Conservation (phyloP, 2,329 filamentous ascomycete genomes). For the Penicillium olsonii region DNA sequence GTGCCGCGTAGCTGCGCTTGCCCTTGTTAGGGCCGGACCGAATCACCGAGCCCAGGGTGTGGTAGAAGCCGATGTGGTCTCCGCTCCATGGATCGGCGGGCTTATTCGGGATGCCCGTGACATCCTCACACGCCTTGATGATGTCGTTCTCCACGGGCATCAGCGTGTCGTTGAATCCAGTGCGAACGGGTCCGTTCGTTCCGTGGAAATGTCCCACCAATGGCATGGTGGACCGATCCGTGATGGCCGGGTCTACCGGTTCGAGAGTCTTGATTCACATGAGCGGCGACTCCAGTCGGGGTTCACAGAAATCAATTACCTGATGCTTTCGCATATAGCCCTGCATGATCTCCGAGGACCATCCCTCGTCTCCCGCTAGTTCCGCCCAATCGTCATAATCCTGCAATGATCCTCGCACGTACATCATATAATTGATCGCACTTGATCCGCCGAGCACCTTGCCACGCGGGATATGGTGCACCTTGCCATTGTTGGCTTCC, state of each 20-base stretch:
- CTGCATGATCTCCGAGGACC: constrained; percentile 23
- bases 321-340: constrained; percentile 29
- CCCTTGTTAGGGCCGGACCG: constrained; percentile 29
- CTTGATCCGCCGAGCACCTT: constrained; percentile 38
- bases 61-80: constrained; percentile 40
- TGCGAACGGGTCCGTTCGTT: constrained; percentile 16
- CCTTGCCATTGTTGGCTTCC: constrained; percentile 15
- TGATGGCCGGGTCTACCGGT: constrained; percentile 23
- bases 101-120: constrained; percentile 5
- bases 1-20: constrained; percentile 44
- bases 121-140: constrained; percentile 22
- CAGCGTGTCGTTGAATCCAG: constrained; percentile 17
- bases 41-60: constrained; percentile 31
- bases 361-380: constrained; percentile 29
- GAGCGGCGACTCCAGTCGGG: background rate
- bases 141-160: constrained; percentile 19
- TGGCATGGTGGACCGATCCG: constrained; percentile 20
- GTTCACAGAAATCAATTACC: background rate
- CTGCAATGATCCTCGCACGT: constrained; percentile 36
- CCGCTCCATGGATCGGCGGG: constrained; percentile 38
- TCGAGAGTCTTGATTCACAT: constrained; percentile 29
- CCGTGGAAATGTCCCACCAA: constrained; percentile 19
- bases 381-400: constrained; percentile 39
- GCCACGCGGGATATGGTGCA: constrained; percentile 32
- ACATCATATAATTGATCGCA: constrained; percentile 45